A percentile compares a stretch with the other conserved stretches of the same genome.
phyloP scores from a whole-genome alignment of 129 eudicot genomes.

The Flaveria robusta region DNA sequence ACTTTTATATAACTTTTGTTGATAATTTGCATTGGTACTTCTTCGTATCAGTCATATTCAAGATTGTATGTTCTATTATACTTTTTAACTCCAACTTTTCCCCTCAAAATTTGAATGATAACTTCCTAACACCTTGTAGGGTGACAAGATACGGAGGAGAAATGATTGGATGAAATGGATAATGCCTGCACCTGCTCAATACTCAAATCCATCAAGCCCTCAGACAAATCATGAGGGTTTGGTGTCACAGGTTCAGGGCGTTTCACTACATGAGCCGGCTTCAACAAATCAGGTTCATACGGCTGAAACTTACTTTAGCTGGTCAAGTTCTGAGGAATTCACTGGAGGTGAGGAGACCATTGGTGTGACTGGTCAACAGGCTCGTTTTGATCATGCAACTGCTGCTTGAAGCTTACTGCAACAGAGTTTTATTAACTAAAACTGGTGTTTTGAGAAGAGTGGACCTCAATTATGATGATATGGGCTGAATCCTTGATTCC shows the following conservation, averaged over 20 bases:
- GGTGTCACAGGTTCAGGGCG: constrained; percentile 39
- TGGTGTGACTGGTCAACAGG: constrained; percentile 19
- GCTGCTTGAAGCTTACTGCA: constrained; percentile 35
- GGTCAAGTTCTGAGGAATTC: constrained; percentile 46
- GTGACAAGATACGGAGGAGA: constrained; percentile 57
- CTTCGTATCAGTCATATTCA: neutral
- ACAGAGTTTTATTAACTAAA: constrained; percentile 8
- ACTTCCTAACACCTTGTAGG: constrained; percentile 26
- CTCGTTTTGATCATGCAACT: constrained; percentile 34
- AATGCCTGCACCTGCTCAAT: constrained; percentile 45
- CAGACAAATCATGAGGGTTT: constrained; percentile 36
- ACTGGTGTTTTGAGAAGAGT: constrained; percentile 33
- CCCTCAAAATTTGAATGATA: neutral
- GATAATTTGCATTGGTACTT: neutral
- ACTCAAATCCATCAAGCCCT: constrained; percentile 45
- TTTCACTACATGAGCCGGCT: constrained; percentile 37
- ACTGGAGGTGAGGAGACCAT: constrained; percentile 28
- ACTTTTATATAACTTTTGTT: constrained; percentile 6
- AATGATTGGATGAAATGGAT: constrained; percentile 61
- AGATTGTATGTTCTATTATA: neutral
- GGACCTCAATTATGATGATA: constrained; percentile 37
- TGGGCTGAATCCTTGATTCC: constrained; percentile 40
- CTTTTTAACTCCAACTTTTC: neutral
- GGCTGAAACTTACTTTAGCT: constrained; percentile 30
- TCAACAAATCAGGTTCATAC: constrained; percentile 26